A percentile compares a stretch with the other conserved stretches of the same genome.
Conservation (phyloP, 1,284 basidiomycete species). For the Schizophyllum commune region DNA sequence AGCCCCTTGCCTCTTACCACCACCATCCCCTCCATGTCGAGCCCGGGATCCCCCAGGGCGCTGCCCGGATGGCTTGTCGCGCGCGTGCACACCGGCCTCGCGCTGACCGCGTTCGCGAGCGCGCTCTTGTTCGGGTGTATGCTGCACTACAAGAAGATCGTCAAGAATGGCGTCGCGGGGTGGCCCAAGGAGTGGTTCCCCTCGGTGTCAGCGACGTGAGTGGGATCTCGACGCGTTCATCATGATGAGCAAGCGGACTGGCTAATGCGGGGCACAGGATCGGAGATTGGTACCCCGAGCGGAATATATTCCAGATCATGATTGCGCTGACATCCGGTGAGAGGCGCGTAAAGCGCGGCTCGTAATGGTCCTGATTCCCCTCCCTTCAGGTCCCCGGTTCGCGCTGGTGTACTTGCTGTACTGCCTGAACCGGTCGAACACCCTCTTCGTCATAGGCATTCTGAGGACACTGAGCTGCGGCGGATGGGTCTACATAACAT, state of each 20-base stretch:
- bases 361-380: slow-evolving; percentile 1
- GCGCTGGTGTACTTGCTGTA: slow-evolving; percentile 71
- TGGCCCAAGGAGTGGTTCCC: slow-evolving; percentile 72
- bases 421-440: slow-evolving; percentile 41
- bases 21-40: neutral
- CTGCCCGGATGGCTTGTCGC: slow-evolving; percentile 27
- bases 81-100: slow-evolving; percentile 64
- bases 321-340: slow-evolving; percentile 80
- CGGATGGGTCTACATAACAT: slow-evolving; percentile 92
- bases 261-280: slow-evolving; percentile 40
- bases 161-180: slow-evolving; percentile 81
- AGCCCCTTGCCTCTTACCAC: neutral
- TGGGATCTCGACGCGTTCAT: slow-evolving; percentile 10
- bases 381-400: slow-evolving; percentile 69
- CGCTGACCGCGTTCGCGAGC: slow-evolving; percentile 60
- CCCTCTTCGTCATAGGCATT: slow-evolving; percentile 54
- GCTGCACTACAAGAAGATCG: slow-evolving; percentile 81
- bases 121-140: slow-evolving; percentile 65
- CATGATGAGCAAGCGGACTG: neutral
- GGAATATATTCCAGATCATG: slow-evolving; percentile 85
- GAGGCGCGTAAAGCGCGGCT: slow-evolving; percentile 15
- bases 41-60: neutral
- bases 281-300: slow-evolving; percentile 88
- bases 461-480: slow-evolving; percentile 80
- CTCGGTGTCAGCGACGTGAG: slow-evolving; percentile 86